These are phyloP conservation scores for Nemania sp. DNA, from an alignment of 2,329 filamentous ascomycete genomes.

Conservation along the genomic window DNA sequence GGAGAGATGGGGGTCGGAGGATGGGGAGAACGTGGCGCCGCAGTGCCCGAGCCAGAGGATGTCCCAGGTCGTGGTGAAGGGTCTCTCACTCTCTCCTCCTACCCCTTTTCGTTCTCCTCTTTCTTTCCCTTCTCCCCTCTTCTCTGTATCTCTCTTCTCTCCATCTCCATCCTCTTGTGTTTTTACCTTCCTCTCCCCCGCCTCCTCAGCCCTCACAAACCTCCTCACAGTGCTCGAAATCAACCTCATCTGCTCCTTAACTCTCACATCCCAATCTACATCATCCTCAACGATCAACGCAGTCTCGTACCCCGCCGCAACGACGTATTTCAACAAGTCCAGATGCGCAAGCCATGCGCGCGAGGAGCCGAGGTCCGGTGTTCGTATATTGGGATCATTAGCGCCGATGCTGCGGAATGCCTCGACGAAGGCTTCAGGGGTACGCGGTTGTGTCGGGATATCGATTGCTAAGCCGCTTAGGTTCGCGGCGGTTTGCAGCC, in stretches of 20 bases:
- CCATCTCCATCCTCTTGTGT: neutral
- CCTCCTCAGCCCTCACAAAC: conserved; percentile 33
- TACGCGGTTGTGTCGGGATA: conserved; percentile 40
- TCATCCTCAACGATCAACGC: conserved; percentile 43
- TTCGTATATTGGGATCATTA: too few relatives aligned
- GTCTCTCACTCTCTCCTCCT: conserved; percentile 3
- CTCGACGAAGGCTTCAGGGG: conserved; percentile 34
- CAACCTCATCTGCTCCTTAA: conserved; percentile 38
- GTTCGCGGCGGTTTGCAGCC: conserved; percentile 41
- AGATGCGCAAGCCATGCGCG: conserved; percentile 39
- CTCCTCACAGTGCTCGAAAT: conserved; percentile 39
- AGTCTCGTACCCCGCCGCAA: conserved; percentile 31
- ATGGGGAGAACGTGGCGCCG: conserved; percentile 31
- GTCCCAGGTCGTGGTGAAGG: conserved; percentile 42
- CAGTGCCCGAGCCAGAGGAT: conserved; percentile 45
- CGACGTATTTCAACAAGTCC: conserved; percentile 37
- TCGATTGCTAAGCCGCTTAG: conserved; percentile 39
- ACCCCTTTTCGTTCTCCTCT: neutral
- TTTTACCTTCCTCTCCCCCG: too few relatives aligned
- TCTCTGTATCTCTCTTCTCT: too few relatives aligned
- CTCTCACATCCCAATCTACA: conserved; percentile 42
- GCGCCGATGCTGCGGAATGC: conserved; percentile 34
- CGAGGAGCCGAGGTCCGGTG: conserved; percentile 27
- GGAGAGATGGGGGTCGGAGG: conserved; percentile 12
- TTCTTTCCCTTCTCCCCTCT: neutral